These are phyloP conservation scores for Piper betle DNA, from an alignment of 164 flowering plant genomes.

Conservation along the genomic window DNA sequence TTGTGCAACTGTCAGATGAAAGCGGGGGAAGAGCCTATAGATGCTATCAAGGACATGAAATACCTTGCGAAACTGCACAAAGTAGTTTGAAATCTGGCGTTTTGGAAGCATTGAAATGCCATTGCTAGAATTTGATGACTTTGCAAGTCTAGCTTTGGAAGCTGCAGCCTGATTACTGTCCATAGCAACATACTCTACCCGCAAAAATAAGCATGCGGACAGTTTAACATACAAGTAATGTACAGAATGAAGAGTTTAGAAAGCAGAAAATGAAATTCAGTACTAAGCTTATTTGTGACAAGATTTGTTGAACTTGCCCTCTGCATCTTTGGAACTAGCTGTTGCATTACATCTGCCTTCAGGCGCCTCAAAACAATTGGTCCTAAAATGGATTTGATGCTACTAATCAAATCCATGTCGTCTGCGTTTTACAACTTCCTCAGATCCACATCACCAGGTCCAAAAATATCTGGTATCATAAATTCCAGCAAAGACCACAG, in stretches of 20 bases:
- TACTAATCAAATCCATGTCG: slow-evolving; percentile 56
- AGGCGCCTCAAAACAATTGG: slow-evolving; percentile 92
- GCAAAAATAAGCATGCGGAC: slow-evolving; percentile 9
- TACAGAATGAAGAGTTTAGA: slow-evolving; percentile 1
- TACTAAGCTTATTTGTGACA: not conserved
- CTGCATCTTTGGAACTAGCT: slow-evolving; percentile 80
- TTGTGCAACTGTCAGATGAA: too few relatives aligned
- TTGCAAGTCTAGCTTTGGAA: slow-evolving; percentile 51
- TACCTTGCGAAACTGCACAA: slow-evolving; percentile 90
- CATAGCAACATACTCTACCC: slow-evolving; percentile 80
- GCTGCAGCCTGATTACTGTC: slow-evolving; percentile 56
- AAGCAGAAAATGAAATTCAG: slow-evolving; percentile 1
- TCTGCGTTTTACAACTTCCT: slow-evolving; percentile 70
- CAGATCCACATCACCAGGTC: slow-evolving; percentile 77
- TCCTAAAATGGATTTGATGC: slow-evolving; percentile 87
- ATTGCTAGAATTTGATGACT: slow-evolving; percentile 21
- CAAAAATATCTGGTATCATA: slow-evolving; percentile 93
- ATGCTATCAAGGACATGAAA: slow-evolving; percentile 1
- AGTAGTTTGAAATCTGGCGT: slow-evolving; percentile 87
- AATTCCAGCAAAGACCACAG: slow-evolving; percentile 95
- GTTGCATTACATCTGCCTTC: slow-evolving; percentile 97
- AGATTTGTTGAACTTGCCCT: slow-evolving; percentile 26
- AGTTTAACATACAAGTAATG: slow-evolving; percentile 2
- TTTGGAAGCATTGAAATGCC: slow-evolving; percentile 41
- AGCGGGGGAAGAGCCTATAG: not conserved